These are phyloP conservation scores for Coniophora puteana DNA, from an alignment of 1,284 basidiomycete genomes.

Conservation along the genomic window DNA sequence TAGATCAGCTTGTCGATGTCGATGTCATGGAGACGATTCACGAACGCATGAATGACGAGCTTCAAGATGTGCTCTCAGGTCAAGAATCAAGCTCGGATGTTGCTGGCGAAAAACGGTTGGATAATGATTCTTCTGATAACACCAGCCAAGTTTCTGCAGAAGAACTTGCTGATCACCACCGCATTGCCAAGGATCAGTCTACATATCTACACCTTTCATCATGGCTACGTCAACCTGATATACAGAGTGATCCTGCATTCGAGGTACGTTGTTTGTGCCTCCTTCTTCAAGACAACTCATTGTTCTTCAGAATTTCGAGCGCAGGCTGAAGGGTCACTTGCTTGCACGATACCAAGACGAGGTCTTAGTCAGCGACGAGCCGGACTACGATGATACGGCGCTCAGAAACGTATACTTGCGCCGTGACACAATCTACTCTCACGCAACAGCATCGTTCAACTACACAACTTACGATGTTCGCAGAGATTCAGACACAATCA, in stretches of 20 bases:
- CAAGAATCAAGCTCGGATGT: background rate
- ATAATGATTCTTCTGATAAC: background rate
- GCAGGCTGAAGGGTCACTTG: constrained; percentile 15
- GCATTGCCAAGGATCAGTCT: background rate
- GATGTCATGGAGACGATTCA: no score
- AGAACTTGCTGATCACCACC: background rate
- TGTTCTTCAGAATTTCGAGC: constrained; percentile 15
- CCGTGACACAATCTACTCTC: constrained; percentile 8
- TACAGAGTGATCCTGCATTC: constrained; percentile 10
- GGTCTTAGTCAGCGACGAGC: constrained; percentile 12
- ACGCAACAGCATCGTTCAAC: constrained; percentile 4
- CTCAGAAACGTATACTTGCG: background rate
- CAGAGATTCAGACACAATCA: constrained; percentile 15
- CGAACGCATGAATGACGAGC: background rate
- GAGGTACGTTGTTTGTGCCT: constrained; percentile 2
- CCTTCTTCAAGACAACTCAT: background rate
- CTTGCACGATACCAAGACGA: constrained; percentile 3
- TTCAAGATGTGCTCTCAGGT: background rate
- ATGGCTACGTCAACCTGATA: no score
- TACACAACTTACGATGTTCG: constrained; percentile 14
- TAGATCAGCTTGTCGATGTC: constrained; percentile 5
- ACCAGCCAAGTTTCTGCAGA: background rate
- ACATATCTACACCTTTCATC: background rate
- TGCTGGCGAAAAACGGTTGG: background rate
- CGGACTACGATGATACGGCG: background rate